These are phyloP conservation scores for Coemansia sp. DNA, from an alignment of 192 early-diverging fungal genomes.

Conservation along the genomic window DNA sequence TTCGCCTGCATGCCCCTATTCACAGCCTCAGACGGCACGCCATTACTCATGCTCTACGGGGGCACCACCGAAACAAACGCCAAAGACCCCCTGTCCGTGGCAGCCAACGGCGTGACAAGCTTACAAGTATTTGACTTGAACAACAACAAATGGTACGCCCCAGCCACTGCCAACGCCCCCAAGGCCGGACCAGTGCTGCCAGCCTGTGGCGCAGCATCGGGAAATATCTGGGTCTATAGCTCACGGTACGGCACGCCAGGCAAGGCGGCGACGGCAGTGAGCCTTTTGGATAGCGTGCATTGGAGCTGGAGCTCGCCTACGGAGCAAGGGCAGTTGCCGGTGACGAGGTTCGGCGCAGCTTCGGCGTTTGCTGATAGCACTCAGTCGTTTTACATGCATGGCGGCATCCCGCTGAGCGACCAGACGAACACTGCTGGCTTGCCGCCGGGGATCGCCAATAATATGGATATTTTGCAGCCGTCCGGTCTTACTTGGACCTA, in stretches of 20 bases:
- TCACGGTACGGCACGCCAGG: slow-evolving; percentile 27
- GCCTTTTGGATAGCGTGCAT: slow-evolving; percentile 51
- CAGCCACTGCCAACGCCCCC: slow-evolving; percentile 45
- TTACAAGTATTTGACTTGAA: slow-evolving; percentile 50
- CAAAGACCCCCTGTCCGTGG: slow-evolving; percentile 28
- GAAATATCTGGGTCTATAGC: slow-evolving; percentile 42
- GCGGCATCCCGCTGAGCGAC: slow-evolving; percentile 41
- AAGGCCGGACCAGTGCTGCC: slow-evolving; percentile 40
- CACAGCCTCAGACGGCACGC: slow-evolving; percentile 35
- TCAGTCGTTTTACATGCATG: slow-evolving; percentile 52
- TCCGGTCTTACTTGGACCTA: slow-evolving; percentile 63
- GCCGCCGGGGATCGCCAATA: slow-evolving; percentile 40
- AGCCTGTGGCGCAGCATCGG: slow-evolving; percentile 42
- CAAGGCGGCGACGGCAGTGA: slow-evolving; percentile 29
- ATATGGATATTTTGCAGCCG: slow-evolving; percentile 54
- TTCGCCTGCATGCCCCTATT: slow-evolving; percentile 53
- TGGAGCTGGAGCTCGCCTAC: slow-evolving; percentile 58
- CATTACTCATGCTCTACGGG: slow-evolving; percentile 54
- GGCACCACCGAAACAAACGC: slow-evolving; percentile 35
- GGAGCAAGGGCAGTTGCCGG: slow-evolving; percentile 38
- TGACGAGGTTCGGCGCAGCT: slow-evolving; percentile 44
- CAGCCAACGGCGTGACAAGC: slow-evolving; percentile 25
- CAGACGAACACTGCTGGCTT: slow-evolving; percentile 28
- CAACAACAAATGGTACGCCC: slow-evolving; percentile 49
- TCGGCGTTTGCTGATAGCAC: slow-evolving; percentile 34